Conservation (phyloP, 2,329 filamentous ascomycete genomes). For the Cladosporium sp. region DNA sequence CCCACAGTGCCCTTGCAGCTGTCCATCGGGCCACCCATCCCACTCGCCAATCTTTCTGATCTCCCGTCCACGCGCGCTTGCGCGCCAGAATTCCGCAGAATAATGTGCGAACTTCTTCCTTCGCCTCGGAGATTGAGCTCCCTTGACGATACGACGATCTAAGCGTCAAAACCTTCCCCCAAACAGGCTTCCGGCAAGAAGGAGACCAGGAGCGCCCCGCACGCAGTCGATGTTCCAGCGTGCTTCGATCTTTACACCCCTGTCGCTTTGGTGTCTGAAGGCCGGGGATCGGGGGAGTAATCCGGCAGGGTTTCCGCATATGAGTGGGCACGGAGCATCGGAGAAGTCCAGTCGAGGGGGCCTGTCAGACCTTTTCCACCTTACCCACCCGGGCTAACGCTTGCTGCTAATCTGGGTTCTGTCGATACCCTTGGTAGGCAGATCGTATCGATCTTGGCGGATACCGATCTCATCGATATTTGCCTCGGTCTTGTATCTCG, state of each 20-base stretch:
- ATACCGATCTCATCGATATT: neutral
- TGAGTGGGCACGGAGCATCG: neutral
- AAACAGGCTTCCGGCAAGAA: neutral
- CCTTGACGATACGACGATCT: conserved; percentile 10
- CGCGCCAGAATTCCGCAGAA: neutral
- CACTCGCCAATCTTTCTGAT: no score
- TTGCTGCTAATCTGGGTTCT: neutral
- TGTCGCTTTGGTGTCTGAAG: neutral
- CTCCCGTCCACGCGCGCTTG: neutral
- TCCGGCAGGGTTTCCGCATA: neutral
- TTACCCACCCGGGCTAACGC: neutral
- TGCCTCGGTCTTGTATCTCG: neutral
- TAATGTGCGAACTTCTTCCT: neutral
- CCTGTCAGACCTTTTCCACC: neutral
- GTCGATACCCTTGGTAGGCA: neutral
- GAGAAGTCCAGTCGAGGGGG: neutral
- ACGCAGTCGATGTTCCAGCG: neutral
- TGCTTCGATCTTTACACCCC: conserved; percentile 5
- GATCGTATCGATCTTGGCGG: conserved; percentile 1
- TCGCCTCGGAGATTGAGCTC: neutral
- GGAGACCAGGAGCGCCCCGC: neutral
- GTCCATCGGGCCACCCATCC: no score
- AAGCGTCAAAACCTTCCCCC: neutral
- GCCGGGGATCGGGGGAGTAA: neutral
- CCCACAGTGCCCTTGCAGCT: neutral